These are phyloP conservation scores for Reutealis trisperma DNA, from an alignment of 345 rosid genomes.

Conservation along the genomic window DNA sequence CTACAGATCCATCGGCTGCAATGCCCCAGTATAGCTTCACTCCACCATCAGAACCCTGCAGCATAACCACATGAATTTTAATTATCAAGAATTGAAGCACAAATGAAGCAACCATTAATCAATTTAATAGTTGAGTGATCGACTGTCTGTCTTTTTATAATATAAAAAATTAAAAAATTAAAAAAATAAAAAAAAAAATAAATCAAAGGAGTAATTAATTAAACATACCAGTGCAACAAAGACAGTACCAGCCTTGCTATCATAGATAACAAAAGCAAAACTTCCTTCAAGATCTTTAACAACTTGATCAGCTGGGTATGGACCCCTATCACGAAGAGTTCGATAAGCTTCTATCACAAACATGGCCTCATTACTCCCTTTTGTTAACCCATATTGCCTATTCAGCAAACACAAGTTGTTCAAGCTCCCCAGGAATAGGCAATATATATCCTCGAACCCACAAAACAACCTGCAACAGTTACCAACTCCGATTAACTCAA, in stretches of 20 bases:
- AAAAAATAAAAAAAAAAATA: too few species aligned
- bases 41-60: slow-evolving; percentile 38
- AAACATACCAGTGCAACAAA: slow-evolving; percentile 57
- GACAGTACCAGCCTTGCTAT: slow-evolving; percentile 44
- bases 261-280: slow-evolving; percentile 62
- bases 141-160: too few species aligned
- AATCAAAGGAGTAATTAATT: background rate
- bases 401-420: slow-evolving; percentile 56
- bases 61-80: background rate
- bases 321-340: slow-evolving; percentile 67
- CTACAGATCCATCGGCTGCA: slow-evolving; percentile 49
- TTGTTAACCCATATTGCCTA: slow-evolving; percentile 60
- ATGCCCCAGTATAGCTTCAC: slow-evolving; percentile 52
- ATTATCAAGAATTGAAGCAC: too few species aligned
- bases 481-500: background rate
- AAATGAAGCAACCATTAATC: too few species aligned
- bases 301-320: slow-evolving; percentile 83
- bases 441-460: slow-evolving; percentile 54
- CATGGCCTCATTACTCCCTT: slow-evolving; percentile 55
- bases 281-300: slow-evolving; percentile 70
- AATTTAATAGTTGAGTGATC: too few species aligned
- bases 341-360: slow-evolving; percentile 64
- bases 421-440: slow-evolving; percentile 62
- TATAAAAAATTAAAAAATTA: background rate
- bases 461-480: slow-evolving; percentile 33